Base-by-base conservation (phyloP, 768 basidiomycete genomes). In the Tephrocybe sp. region DNA sequence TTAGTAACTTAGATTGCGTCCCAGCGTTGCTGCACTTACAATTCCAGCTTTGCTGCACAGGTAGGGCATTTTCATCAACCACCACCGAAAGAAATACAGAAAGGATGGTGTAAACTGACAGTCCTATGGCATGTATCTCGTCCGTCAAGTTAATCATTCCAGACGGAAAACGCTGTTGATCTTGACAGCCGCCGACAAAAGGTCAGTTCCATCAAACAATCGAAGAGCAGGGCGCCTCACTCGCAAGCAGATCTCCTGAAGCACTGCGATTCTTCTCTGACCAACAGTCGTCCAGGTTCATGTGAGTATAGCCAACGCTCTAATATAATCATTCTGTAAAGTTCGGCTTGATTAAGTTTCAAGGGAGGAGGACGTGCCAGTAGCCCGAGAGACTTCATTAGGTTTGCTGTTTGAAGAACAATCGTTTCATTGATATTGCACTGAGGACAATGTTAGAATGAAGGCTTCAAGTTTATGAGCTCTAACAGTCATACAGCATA, bases 241-340 rank as follows among this genome's bases (percentile, higher is more conserved):
- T 72, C 47, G 75, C 79, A 44, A 82, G 66, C n/a, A 86, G 76
- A 57, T 82, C 71, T 4, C 84, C 83, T 11, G 54, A 61, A 2
- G 72, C 61, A 39, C 69, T 80, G 13, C 84, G 71, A 44, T 78
- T 70, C 55, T 73, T 81, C 65, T 83, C 79, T 0, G 84, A 74
- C 50, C 79, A 86, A 57, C 84, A 86, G 57, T 85, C 84, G 52
- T 86, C 84, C 48, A 86, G 68, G 54, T 85, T 85, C 54, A 86
- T 68, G 53, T 78, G 72, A 39, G 74, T 66, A 51, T 85, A 86
- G 11, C 84, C 84, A 33, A 71, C 79, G 44, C 72, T 79, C 82
- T 84, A 38, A 0, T 31, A 40, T 16, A 41, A 19, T 19, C 34
- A 33, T 5, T 31, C 3, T 4, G 23, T 17, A 17, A 35, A 8